These are phyloP conservation scores for Endocladia muricata DNA, from an alignment of 31 red algal genomes.

Conservation along the genomic window DNA sequence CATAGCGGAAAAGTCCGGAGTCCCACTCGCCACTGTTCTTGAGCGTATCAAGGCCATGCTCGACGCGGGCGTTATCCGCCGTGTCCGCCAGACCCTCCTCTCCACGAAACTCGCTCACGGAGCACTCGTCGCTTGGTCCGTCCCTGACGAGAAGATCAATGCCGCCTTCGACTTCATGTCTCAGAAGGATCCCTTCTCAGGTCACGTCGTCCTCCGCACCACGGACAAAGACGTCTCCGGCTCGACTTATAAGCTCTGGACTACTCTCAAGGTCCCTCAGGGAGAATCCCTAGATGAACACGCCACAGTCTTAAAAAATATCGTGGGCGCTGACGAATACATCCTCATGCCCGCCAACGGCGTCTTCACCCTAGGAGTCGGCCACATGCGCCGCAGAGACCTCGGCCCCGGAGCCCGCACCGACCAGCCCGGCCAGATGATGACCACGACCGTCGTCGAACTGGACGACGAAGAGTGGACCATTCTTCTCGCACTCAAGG, in stretches of 20 bases:
- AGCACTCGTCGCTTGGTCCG: neutral
- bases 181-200: neutral
- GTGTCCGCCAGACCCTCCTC: neutral
- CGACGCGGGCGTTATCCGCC: neutral
- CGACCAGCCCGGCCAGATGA: neutral
- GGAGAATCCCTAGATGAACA: neutral
- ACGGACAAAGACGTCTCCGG: neutral
- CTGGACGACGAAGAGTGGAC: neutral
- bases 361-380: neutral
- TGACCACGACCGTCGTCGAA: neutral
- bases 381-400: neutral
- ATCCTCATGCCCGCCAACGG: neutral
- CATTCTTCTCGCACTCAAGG: neutral
- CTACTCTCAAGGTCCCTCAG: conserved; percentile 1
- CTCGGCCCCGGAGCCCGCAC: neutral
- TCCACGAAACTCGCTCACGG: neutral
- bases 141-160: neutral
- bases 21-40: neutral
- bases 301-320: neutral
- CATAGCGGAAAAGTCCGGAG: neutral
- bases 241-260: neutral
- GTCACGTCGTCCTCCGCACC: neutral
- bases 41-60: conserved; percentile 1
- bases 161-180: conserved; percentile 1
- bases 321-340: neutral